Evolutionary conservation across 257 asterid genomes (phyloP).

Genomic region (Rhazya stricta): DNA sequence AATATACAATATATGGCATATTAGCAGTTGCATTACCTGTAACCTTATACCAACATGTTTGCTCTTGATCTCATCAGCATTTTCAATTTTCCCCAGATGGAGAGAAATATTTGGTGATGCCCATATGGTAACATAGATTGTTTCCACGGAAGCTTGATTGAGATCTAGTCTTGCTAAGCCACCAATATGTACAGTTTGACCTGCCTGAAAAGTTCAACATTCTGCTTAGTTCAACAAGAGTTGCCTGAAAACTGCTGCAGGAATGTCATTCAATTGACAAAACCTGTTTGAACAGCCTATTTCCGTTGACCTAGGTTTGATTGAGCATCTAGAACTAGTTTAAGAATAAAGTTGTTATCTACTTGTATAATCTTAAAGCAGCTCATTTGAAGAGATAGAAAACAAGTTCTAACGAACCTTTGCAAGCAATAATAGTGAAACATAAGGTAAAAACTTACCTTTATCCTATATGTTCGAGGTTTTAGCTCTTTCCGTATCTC

Average conservation of each 20-base stretch:
- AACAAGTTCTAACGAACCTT: not conserved
- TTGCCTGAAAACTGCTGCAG: not conserved
- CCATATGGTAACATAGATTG: constrained; percentile 81
- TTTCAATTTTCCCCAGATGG: constrained; percentile 82
- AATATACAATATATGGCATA: not conserved
- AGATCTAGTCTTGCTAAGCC: constrained; percentile 77
- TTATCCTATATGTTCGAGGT: constrained; percentile 77
- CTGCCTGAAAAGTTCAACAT: constrained; percentile 51
- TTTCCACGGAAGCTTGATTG: constrained; percentile 62
- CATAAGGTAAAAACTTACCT: constrained; percentile 43
- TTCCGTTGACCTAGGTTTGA: not conserved
- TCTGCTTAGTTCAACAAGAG: constrained; percentile 5
- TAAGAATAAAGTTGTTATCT: not conserved
- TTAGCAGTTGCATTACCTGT: constrained; percentile 55
- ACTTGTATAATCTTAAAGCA: not conserved
- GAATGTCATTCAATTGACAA: constrained; percentile 9
- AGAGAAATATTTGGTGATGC: constrained; percentile 72
- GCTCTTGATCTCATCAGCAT: constrained; percentile 68
- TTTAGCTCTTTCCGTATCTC: constrained; percentile 93
- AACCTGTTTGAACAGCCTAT: constrained; percentile 8
- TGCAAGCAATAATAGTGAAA: constrained; percentile 3
- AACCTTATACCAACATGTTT: constrained; percentile 79
- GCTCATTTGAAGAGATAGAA: not conserved
- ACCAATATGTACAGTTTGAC: constrained; percentile 82
- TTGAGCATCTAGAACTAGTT: constrained; percentile 1